These are phyloP conservation scores for Multifurca ochricompacta DNA, from an alignment of 768 basidiomycete species.

Conservation along the genomic window DNA sequence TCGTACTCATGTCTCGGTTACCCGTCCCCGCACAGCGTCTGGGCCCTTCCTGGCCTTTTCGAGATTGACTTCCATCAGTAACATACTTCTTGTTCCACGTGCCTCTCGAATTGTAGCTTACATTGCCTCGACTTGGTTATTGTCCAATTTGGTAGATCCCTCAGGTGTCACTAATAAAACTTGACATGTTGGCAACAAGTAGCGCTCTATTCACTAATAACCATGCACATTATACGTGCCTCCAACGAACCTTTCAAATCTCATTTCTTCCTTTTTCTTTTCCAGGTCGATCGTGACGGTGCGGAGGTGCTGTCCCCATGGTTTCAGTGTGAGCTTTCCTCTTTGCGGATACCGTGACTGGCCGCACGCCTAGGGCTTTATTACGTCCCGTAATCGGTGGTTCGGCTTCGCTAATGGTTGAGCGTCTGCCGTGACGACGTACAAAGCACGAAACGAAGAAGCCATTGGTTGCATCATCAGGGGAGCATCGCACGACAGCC, in stretches of 20 bases:
- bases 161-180: constrained; percentile 19
- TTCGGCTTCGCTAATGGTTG: not conserved
- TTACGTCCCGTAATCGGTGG: not conserved
- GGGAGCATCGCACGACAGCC: constrained; percentile 63
- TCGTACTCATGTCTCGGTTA: constrained; percentile 20
- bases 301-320: not conserved
- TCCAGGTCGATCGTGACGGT: not conserved
- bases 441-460: constrained; percentile 98
- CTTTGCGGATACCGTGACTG: not conserved
- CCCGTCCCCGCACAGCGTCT: constrained; percentile 10
- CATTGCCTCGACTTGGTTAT: constrained; percentile 20
- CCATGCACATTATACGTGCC: not conserved
- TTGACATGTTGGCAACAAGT: constrained; percentile 9
- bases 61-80: constrained; percentile 21
- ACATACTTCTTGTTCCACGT: constrained; percentile 18
- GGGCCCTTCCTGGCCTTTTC: constrained; percentile 12
- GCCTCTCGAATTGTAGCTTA: constrained; percentile 22
- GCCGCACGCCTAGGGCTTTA: not conserved
- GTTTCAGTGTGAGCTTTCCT: not conserved
- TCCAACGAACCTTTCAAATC: not conserved
- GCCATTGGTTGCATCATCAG: constrained; percentile 86
- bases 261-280: constrained; percentile 3
- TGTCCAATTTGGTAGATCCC: constrained; percentile 13
- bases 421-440: constrained; percentile 2
- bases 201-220: not conserved